Evolutionary conservation across 2,329 filamentous ascomycete species (phyloP).

Genomic region (Diaporthe citrichinensis): DNA sequence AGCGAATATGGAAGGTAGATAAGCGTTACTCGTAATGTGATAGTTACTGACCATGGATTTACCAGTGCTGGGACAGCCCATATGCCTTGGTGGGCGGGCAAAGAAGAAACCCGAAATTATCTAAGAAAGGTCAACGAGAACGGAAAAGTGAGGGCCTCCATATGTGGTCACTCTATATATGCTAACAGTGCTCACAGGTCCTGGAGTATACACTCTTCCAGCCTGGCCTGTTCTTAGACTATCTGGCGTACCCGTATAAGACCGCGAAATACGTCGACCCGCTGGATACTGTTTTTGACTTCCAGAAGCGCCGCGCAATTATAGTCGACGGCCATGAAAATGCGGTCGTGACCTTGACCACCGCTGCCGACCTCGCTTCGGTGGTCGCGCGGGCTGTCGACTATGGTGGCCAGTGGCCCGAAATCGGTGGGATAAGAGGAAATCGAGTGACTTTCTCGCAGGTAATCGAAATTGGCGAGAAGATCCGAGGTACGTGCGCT

Average conservation of each 20-base stretch:
- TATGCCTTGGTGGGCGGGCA: slow-evolving; percentile 65
- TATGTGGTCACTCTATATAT: not conserved
- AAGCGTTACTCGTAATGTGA: too few relatives aligned
- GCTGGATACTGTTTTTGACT: slow-evolving; percentile 56
- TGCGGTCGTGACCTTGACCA: slow-evolving; percentile 59
- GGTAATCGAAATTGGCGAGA: slow-evolving; percentile 55
- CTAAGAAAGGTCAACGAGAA: slow-evolving; percentile 65
- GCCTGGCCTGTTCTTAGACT: slow-evolving; percentile 68
- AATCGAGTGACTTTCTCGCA: slow-evolving; percentile 52
- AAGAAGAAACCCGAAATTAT: slow-evolving; percentile 64
- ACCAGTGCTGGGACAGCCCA: slow-evolving; percentile 50
- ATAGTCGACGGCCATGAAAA: slow-evolving; percentile 58
- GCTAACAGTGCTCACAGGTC: slow-evolving; percentile 52
- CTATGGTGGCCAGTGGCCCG: slow-evolving; percentile 60
- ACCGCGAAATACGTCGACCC: slow-evolving; percentile 60
- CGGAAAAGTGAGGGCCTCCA: slow-evolving; percentile 51
- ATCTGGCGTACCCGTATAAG: slow-evolving; percentile 65
- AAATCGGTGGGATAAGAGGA: slow-evolving; percentile 57
- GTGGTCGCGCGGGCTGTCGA: slow-evolving; percentile 58
- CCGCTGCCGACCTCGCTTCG: slow-evolving; percentile 57
- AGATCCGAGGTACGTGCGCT: slow-evolving; percentile 36
- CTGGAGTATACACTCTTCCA: slow-evolving; percentile 71
- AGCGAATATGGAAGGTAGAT: slow-evolving; percentile 67
- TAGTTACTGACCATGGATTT: not conserved
- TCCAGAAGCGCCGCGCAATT: slow-evolving; percentile 58